These are phyloP conservation scores for Hortiboletus rubellus DNA, from an alignment of 1,284 basidiomycete genomes.

Conservation along the genomic window DNA sequence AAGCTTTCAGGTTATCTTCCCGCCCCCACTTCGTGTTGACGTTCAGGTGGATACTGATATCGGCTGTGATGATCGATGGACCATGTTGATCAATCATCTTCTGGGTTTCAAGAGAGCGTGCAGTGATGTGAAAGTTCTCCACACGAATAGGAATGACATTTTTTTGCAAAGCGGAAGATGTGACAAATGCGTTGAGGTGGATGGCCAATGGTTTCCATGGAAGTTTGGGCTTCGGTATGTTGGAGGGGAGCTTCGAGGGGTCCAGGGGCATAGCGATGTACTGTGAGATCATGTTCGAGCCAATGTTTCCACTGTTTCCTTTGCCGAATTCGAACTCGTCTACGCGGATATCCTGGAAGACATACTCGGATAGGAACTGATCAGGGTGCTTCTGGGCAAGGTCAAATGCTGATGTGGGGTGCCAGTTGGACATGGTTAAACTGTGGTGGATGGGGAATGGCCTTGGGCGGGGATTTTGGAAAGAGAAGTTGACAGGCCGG, in stretches of 20 bases:
- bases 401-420: neutral
- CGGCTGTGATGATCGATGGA: slow-evolving; percentile 9
- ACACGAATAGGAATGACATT: slow-evolving; percentile 1
- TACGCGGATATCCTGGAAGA: slow-evolving; percentile 6
- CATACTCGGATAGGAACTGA: neutral
- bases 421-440: neutral
- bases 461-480: neutral
- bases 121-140: slow-evolving; percentile 9
- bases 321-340: slow-evolving; percentile 14
- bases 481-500: neutral
- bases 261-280: neutral
- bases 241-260: neutral
- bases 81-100: slow-evolving; percentile 2
- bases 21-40: slow-evolving; percentile 6
- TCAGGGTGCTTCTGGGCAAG: slow-evolving; percentile 4
- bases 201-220: neutral
- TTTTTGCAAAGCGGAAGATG: slow-evolving; percentile 3
- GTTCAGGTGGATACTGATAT: slow-evolving; percentile 9
- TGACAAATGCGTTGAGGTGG: slow-evolving; percentile 10
- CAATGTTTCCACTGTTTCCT: neutral
- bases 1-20: neutral
- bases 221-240: neutral
- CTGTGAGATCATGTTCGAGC: slow-evolving; percentile 13
- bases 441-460: neutral
- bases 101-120: slow-evolving; percentile 8